Evolutionary conservation across 2,329 filamentous ascomycete genomes (phyloP).

Genomic region (Colletotrichum magnum): DNA sequence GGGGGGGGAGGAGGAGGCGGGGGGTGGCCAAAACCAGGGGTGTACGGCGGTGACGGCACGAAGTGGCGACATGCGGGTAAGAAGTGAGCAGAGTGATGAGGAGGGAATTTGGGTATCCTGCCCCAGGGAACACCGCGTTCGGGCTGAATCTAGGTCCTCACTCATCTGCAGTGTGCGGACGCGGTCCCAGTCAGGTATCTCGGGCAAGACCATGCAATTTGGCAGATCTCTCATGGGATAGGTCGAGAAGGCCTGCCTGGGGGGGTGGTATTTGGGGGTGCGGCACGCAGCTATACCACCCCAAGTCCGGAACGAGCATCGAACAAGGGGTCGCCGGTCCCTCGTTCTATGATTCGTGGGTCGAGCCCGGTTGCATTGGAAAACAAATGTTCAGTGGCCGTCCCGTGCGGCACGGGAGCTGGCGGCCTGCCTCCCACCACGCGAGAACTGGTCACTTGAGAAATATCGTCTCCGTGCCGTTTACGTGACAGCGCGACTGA

Average conservation of each 20-base stretch:
- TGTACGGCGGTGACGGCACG: slow-evolving; percentile 32
- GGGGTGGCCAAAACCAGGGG: slow-evolving; percentile 40
- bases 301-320: slow-evolving; percentile 19
- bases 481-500: slow-evolving; percentile 5
- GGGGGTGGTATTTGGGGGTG: slow-evolving; percentile 13
- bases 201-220: slow-evolving; percentile 18
- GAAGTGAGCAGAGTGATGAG: slow-evolving; percentile 41
- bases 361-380: slow-evolving; percentile 1
- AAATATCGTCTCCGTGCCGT: slow-evolving; percentile 25
- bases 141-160: slow-evolving; percentile 17
- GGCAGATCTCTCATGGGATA: slow-evolving; percentile 21
- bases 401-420: slow-evolving; percentile 17
- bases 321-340: slow-evolving; percentile 10
- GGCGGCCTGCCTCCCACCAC: slow-evolving; percentile 1
- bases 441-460: slow-evolving; percentile 10
- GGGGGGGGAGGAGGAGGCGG: slow-evolving; percentile 20
- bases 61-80: slow-evolving; percentile 43
- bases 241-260: slow-evolving; percentile 10
- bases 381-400: slow-evolving; percentile 1
- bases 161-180: slow-evolving; percentile 15
- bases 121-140: slow-evolving; percentile 8
- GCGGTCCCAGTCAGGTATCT: slow-evolving; percentile 18
- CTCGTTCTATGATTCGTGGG: slow-evolving; percentile 25
- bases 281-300: slow-evolving; percentile 26
- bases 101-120: not conserved